These are phyloP conservation scores for Entomortierella chlamydospora DNA, from an alignment of 192 early-diverging fungal species.

Conservation along the genomic window DNA sequence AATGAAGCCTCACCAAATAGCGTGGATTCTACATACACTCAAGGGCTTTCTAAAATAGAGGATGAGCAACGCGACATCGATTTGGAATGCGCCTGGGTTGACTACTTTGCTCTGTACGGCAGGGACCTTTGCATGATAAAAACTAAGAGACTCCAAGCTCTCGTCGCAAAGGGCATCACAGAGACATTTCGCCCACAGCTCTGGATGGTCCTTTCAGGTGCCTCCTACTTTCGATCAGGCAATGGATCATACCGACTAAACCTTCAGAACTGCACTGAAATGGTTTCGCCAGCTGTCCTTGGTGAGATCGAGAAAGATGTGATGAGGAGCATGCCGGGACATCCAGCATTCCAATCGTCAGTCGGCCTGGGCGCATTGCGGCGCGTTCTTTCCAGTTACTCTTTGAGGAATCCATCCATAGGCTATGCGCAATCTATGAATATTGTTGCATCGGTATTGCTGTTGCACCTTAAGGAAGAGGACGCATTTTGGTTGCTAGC, in stretches of 20 bases:
- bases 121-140: constrained; percentile 44
- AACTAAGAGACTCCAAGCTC: constrained; percentile 13
- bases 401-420: constrained; percentile 32
- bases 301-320: constrained; percentile 50
- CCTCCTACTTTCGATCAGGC: constrained; percentile 20
- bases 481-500: constrained; percentile 45
- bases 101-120: constrained; percentile 46
- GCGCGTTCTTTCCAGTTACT: constrained; percentile 29
- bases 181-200: constrained; percentile 43
- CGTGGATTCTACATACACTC: not conserved
- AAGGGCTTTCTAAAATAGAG: not conserved
- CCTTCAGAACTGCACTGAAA: constrained; percentile 4
- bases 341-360: constrained; percentile 41
- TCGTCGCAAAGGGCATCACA: constrained; percentile 19
- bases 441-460: constrained; percentile 32
- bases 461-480: constrained; percentile 48
- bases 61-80: constrained; percentile 22
- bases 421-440: constrained; percentile 56
- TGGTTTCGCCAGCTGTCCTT: not conserved
- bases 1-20: not conserved
- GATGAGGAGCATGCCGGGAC: constrained; percentile 45
- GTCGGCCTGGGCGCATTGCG: constrained; percentile 37
- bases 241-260: constrained; percentile 26
- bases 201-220: constrained; percentile 47
- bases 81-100: constrained; percentile 37